These are phyloP conservation scores for Chalaropsis thielavioides DNA, from an alignment of 2,329 filamentous ascomycete species.

Conservation along the genomic window DNA sequence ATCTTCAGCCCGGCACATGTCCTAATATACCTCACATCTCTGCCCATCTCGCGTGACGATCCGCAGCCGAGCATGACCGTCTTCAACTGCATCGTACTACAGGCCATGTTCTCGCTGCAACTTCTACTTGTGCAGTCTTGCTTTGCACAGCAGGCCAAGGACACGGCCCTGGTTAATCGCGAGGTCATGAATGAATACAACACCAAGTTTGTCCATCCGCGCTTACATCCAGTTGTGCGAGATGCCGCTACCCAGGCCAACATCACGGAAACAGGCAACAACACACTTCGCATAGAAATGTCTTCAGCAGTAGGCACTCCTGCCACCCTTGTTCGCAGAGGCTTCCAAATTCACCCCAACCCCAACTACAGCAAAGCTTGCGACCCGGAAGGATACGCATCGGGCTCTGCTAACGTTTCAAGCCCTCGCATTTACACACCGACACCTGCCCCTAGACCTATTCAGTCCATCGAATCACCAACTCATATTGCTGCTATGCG, in stretches of 20 bases:
- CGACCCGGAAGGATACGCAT: slow-evolving; percentile 41
- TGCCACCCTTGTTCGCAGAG: slow-evolving; percentile 51
- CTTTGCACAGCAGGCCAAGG: slow-evolving; percentile 75
- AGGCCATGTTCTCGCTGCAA: slow-evolving; percentile 60
- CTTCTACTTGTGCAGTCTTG: slow-evolving; percentile 56
- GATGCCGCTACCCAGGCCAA: slow-evolving; percentile 70
- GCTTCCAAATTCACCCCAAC: slow-evolving; percentile 72
- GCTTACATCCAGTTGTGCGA: slow-evolving; percentile 63
- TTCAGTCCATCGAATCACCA: slow-evolving; percentile 10
- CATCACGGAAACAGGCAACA: slow-evolving; percentile 28
- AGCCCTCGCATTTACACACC: slow-evolving; percentile 28
- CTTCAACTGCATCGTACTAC: slow-evolving; percentile 65
- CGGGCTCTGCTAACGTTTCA: slow-evolving; percentile 26
- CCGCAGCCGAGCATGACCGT: slow-evolving; percentile 74
- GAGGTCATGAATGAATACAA: slow-evolving; percentile 94
- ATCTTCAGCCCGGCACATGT: slow-evolving; percentile 88
- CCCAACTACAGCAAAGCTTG: slow-evolving; percentile 61
- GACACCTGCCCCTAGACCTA: slow-evolving; percentile 12
- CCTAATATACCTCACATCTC: slow-evolving; percentile 75
- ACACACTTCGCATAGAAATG: slow-evolving; percentile 28
- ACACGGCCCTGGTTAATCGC: slow-evolving; percentile 69
- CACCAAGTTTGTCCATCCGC: slow-evolving; percentile 84
- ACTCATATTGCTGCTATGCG: neutral
- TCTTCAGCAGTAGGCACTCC: slow-evolving; percentile 34
- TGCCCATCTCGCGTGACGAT: slow-evolving; percentile 64